phyloP scores from a whole-genome alignment of 306 rosid species.

The Fragaria nilgerrensis region DNA sequence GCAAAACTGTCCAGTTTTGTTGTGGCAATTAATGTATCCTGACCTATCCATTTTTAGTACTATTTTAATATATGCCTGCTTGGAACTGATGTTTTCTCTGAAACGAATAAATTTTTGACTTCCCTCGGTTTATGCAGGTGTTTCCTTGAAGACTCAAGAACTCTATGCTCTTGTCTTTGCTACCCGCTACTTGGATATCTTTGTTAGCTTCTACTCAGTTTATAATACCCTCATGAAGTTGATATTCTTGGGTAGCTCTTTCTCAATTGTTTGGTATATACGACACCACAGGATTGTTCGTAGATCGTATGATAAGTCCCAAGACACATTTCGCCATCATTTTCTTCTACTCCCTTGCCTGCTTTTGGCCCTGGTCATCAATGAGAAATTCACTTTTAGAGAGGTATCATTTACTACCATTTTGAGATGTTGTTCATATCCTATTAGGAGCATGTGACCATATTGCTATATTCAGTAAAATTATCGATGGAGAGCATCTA shows the following conservation, averaged over 20 bases:
- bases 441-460: background rate
- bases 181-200: slow-evolving; percentile 78
- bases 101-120: slow-evolving; percentile 17
- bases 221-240: slow-evolving; percentile 83
- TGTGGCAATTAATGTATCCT: background rate
- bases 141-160: slow-evolving; percentile 91
- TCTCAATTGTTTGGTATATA: slow-evolving; percentile 92
- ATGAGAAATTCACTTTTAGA: slow-evolving; percentile 71
- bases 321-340: slow-evolving; percentile 76
- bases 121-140: slow-evolving; percentile 46
- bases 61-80: background rate
- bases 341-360: slow-evolving; percentile 73
- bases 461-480: slow-evolving; percentile 9
- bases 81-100: background rate
- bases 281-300: slow-evolving; percentile 74
- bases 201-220: slow-evolving; percentile 50
- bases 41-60: background rate
- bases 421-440: background rate
- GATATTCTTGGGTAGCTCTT: slow-evolving; percentile 82
- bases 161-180: slow-evolving; percentile 79
- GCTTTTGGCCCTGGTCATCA: slow-evolving; percentile 58
- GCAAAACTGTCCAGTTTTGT: background rate
- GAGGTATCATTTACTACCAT: slow-evolving; percentile 48
- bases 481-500: background rate
- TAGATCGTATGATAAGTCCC: slow-evolving; percentile 84